Percentiles rank a stretch among this genome's conserved stretches.
phyloP scores from a whole-genome alignment of 371 early-diverging fungal genomes.

The Polyrhizophydium stewartii region DNA sequence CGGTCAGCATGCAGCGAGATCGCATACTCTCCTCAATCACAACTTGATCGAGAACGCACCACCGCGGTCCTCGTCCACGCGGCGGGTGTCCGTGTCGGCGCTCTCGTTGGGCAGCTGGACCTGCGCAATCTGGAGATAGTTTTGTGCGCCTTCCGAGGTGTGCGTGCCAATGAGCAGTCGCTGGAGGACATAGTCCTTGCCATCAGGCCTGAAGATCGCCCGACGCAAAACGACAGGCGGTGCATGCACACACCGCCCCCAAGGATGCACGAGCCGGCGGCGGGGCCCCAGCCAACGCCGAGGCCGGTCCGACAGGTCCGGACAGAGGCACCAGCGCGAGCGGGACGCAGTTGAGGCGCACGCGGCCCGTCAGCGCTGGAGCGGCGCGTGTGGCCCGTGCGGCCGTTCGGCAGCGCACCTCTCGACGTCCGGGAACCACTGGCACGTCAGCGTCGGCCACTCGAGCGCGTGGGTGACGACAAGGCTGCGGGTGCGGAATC shows the following conservation, averaged over 20 bases:
- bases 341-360: too few relatives aligned
- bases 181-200: conserved; percentile 86
- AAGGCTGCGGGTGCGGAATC: conserved; percentile 37
- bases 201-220: conserved; percentile 62
- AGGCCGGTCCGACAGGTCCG: neutral
- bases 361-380: too few relatives aligned
- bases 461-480: conserved; percentile 95
- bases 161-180: conserved; percentile 92
- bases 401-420: conserved; percentile 39
- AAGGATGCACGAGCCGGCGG: neutral
- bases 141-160: conserved; percentile 90
- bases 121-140: conserved; percentile 88
- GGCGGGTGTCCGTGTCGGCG: conserved; percentile 54
- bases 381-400: too few relatives aligned
- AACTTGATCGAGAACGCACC: conserved; percentile 41
- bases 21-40: neutral
- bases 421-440: conserved; percentile 97
- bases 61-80: conserved; percentile 68
- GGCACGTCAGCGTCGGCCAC: conserved; percentile 97
- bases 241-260: neutral
- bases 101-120: conserved; percentile 81
- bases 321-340: too few relatives aligned
- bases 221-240: neutral
- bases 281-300: too few relatives aligned
- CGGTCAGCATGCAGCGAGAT: neutral